Base-by-base conservation (phyloP, 2,329 filamentous ascomycete genomes). In the Trichophyton simii region DNA sequence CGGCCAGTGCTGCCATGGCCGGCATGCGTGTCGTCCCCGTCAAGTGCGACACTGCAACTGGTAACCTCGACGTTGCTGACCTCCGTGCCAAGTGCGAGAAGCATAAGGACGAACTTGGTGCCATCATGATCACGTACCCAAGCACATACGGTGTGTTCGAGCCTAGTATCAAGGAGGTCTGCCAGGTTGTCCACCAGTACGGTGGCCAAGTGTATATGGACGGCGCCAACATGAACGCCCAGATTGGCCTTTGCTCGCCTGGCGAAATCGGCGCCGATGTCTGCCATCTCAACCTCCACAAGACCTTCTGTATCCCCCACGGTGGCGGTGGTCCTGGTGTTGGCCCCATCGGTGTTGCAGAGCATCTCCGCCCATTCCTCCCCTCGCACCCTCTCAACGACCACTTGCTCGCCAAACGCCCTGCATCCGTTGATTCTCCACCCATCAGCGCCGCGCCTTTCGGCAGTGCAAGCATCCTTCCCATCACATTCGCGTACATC, bases 121-220 rank as follows among this genome's bases (percentile, higher is more conserved):
- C 91, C 58, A 92, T 96, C 75, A 96, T 96, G 92, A 83, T 97
- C 69, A 97, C 92, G 1, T 97, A 97, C 72, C 92, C 92, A 36
- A 94, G 88, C 73, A 97, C 92, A 0, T 97, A 88, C 67, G 92
- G 92, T 72, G 89, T 97, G 34, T 97, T 95, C 71, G 92, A 97
- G 79, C 91, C 91, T 2, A 82, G 86, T 66, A 84, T 96, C 72
- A 94, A 91, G 78, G 83, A 88, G 71, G 91, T 87, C 15, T 96
- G 91, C 75, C 79, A 90, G 61, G 79, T 95, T 34, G 90, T 97
- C 18, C 92, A 97, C 77, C 76, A 87, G 65, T 79, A 95, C 71
- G 92, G 92, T 59, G 92, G 92, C 8, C 89, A 95, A 71, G 92
- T 97, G 15, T 97, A 96, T 79, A 96, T 97, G 92, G 92, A 97